These are phyloP conservation scores for Athelia sp. DNA, from an alignment of 1,284 basidiomycete species.

Conservation along the genomic window DNA sequence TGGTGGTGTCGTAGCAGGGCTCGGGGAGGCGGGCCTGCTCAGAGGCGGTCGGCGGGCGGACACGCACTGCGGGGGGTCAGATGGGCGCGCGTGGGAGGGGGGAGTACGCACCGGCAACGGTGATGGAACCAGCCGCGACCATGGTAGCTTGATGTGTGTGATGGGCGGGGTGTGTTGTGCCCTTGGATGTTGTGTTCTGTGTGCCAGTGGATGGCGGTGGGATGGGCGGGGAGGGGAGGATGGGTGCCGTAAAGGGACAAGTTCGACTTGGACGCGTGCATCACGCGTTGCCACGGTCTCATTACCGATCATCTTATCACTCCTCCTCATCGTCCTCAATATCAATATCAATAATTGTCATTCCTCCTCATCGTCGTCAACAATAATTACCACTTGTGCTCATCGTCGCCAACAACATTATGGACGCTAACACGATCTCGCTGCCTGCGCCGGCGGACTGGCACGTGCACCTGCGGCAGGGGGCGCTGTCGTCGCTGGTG, in stretches of 20 bases:
- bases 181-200: background rate
- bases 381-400: too few species aligned
- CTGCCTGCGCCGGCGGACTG: conserved; percentile 85
- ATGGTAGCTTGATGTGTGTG: conserved; percentile 30
- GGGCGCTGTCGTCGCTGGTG: conserved; percentile 77
- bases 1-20: conserved; percentile 59
- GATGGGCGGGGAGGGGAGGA: too few species aligned
- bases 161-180: background rate
- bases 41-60: conserved; percentile 81
- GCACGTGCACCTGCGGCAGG: conserved; percentile 96
- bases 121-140: conserved; percentile 83
- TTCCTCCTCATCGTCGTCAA: too few species aligned
- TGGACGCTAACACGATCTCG: conserved; percentile 8
- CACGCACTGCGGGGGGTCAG: conserved; percentile 61
- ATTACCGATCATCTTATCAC: background rate
- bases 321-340: too few species aligned
- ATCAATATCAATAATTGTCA: too few species aligned
- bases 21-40: conserved; percentile 80
- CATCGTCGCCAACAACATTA: too few species aligned
- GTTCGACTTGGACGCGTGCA: background rate
- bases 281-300: too few species aligned
- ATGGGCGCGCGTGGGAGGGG: conserved; percentile 5
- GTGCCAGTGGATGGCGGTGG: background rate
- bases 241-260: background rate
- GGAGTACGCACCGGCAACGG: conserved; percentile 66